These are phyloP conservation scores for Hypoxylon crocopeplum DNA, from an alignment of 495 filamentous ascomycete species.

Conservation along the genomic window DNA sequence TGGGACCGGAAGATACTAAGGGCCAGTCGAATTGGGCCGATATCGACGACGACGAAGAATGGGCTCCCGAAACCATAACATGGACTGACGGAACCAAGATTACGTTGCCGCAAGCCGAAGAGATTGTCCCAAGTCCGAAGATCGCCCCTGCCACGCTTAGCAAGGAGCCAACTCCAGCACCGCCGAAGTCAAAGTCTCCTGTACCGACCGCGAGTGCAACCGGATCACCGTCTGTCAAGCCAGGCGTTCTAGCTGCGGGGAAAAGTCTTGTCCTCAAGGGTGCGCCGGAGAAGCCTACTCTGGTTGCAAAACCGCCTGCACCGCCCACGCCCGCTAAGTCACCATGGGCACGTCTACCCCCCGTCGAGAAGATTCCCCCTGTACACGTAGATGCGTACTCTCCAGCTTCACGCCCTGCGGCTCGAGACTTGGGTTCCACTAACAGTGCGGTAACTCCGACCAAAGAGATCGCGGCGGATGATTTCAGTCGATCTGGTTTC, in stretches of 20 bases:
- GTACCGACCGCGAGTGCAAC: constrained; percentile 43
- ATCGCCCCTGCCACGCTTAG: constrained; percentile 36
- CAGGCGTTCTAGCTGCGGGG: constrained; percentile 50
- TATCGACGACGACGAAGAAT: constrained; percentile 98
- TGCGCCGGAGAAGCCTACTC: constrained; percentile 73
- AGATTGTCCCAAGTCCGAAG: constrained; percentile 51
- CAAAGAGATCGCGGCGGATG: constrained; percentile 92
- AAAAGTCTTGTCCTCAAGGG: constrained; percentile 70
- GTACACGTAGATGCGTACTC: constrained; percentile 56
- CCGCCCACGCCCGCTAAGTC: constrained; percentile 80
- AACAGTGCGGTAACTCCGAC: constrained; percentile 54
- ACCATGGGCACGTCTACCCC: constrained; percentile 87
- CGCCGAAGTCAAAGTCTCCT: constrained; percentile 49
- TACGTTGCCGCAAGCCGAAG: constrained; percentile 70
- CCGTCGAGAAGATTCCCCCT: constrained; percentile 80
- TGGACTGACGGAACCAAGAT: constrained; percentile 98
- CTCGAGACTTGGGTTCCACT: constrained; percentile 38
- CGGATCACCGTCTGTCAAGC: constrained; percentile 49
- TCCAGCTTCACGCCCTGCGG: constrained; percentile 39
- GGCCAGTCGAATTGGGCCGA: constrained; percentile 95
- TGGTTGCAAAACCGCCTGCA: constrained; percentile 79
- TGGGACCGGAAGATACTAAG: constrained; percentile 79
- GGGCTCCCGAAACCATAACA: constrained; percentile 93
- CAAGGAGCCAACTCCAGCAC: constrained; percentile 23
- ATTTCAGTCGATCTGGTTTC: constrained; percentile 84